These are phyloP conservation scores for Rhinocladiella similis DNA, from an alignment of 2,329 filamentous ascomycete genomes.

Conservation along the genomic window DNA sequence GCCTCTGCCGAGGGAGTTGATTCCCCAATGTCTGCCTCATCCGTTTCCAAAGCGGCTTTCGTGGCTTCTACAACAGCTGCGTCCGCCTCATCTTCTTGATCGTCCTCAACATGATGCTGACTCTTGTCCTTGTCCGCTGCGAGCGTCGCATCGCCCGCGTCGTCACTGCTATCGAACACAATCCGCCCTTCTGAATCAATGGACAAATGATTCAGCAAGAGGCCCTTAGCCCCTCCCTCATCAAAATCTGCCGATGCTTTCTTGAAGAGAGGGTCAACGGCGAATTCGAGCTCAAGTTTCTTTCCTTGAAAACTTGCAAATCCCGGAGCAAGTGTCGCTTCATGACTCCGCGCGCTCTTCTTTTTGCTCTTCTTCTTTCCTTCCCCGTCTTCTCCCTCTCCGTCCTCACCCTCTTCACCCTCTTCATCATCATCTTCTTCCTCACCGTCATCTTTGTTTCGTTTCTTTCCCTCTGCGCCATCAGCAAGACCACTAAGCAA, in stretches of 20 bases:
- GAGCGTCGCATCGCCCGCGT: conserved; percentile 58
- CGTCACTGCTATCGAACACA: conserved; percentile 97
- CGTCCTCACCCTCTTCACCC: conserved; percentile 61
- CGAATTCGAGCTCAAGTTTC: conserved; percentile 95
- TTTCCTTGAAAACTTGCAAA: conserved; percentile 90
- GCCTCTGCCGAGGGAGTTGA: conserved; percentile 29
- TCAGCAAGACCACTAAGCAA: conserved; percentile 91
- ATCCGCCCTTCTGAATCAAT: conserved; percentile 91
- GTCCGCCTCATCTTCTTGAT: conserved; percentile 45
- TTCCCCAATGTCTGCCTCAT: neutral
- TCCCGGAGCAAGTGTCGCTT: conserved; percentile 87
- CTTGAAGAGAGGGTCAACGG: conserved; percentile 97
- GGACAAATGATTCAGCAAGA: conserved; percentile 93
- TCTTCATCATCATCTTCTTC: conserved; percentile 66
- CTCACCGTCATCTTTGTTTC: conserved; percentile 62
- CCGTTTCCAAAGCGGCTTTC: neutral
- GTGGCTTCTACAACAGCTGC: conserved; percentile 32
- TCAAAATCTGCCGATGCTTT: conserved; percentile 98
- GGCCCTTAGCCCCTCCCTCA: conserved; percentile 92
- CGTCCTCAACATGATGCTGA: conserved; percentile 39
- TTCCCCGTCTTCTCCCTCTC: conserved; percentile 46
- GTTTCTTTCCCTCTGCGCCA: conserved; percentile 64
- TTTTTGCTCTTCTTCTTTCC: conserved; percentile 66
- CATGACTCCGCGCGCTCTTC: conserved; percentile 76
- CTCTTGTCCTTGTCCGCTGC: conserved; percentile 32